These are phyloP conservation scores for Aspergillus luchuensis DNA, from an alignment of 2,329 filamentous ascomycete genomes.

Conservation along the genomic window DNA sequence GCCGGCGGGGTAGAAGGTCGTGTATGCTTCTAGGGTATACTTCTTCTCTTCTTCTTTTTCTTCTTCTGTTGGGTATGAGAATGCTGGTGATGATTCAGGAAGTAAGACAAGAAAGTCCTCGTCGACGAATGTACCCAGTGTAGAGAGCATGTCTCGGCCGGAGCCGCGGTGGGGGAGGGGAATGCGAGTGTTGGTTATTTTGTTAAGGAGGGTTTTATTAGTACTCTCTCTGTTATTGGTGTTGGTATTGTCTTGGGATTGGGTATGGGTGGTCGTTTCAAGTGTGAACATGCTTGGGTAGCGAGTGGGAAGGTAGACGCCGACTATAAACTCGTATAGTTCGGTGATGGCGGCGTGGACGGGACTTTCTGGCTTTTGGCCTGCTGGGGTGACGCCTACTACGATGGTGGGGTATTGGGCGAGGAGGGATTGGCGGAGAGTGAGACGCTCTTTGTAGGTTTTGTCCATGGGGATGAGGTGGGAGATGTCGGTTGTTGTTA, in stretches of 20 bases:
- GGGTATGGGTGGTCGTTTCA: conserved; percentile 7
- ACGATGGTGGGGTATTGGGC: conserved; percentile 44
- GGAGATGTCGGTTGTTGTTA: conserved; percentile 56
- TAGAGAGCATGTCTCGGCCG: conserved; percentile 41
- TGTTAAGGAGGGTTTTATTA: conserved; percentile 46
- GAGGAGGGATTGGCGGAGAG: conserved; percentile 53
- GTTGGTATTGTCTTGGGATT: conserved; percentile 10
- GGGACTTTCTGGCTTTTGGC: conserved; percentile 35
- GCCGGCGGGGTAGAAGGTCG: conserved; percentile 59
- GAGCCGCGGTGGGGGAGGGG: conserved; percentile 1
- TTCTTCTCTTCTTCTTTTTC: conserved; percentile 31
- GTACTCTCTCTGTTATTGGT: not conserved
- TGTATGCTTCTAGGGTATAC: conserved; percentile 60
- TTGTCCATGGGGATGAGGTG: conserved; percentile 62
- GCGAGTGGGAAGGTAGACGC: conserved; percentile 58
- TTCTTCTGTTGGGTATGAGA: conserved; percentile 13
- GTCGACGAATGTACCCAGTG: conserved; percentile 57
- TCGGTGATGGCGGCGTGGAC: conserved; percentile 55
- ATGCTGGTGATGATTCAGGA: conserved; percentile 33
- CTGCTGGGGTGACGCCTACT: conserved; percentile 40
- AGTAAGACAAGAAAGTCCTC: conserved; percentile 63
- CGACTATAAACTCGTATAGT: conserved; percentile 58
- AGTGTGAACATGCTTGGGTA: conserved; percentile 58
- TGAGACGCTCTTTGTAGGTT: conserved; percentile 57
- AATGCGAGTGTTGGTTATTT: conserved; percentile 48